These are phyloP conservation scores for Berberis thunbergii DNA, from an alignment of 164 flowering plant species.

Conservation along the genomic window DNA sequence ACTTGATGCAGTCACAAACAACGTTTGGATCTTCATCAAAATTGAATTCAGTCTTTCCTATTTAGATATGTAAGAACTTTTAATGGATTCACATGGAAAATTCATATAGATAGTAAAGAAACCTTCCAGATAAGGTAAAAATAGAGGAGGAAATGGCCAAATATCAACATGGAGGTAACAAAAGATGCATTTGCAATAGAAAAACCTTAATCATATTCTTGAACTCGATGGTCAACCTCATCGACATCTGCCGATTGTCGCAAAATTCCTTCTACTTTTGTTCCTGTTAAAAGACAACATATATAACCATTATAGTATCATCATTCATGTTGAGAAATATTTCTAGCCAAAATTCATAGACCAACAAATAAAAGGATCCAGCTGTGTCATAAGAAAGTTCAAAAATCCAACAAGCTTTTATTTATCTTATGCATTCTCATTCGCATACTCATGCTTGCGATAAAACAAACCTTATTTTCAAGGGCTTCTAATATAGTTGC, in stretches of 20 bases:
- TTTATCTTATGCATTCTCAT: too few species aligned
- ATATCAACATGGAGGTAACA: too few species aligned
- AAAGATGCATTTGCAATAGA: not conserved
- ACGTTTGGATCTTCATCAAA: slow-evolving; percentile 96
- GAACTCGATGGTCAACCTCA: slow-evolving; percentile 93
- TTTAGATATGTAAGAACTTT: not conserved
- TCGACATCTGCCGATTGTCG: slow-evolving; percentile 97
- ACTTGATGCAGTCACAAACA: slow-evolving; percentile 98
- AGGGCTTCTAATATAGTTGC: too few species aligned
- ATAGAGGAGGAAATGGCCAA: not conserved
- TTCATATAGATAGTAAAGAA: not conserved
- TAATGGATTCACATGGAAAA: too few species aligned
- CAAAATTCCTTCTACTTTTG: slow-evolving; percentile 88
- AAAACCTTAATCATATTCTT: slow-evolving; percentile 92
- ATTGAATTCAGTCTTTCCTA: slow-evolving; percentile 83
- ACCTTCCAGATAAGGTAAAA: not conserved
- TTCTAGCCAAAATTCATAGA: not conserved
- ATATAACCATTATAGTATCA: not conserved
- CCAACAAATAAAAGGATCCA: too few species aligned
- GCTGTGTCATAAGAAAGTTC: too few species aligned
- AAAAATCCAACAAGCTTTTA: too few species aligned
- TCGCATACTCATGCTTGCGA: too few species aligned
- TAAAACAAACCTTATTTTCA: too few species aligned
- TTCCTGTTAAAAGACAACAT: slow-evolving; percentile 34
- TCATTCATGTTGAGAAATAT: not conserved